These are phyloP conservation scores for Strobilomyces dryophilus DNA, from an alignment of 768 basidiomycete genomes.

Conservation along the genomic window DNA sequence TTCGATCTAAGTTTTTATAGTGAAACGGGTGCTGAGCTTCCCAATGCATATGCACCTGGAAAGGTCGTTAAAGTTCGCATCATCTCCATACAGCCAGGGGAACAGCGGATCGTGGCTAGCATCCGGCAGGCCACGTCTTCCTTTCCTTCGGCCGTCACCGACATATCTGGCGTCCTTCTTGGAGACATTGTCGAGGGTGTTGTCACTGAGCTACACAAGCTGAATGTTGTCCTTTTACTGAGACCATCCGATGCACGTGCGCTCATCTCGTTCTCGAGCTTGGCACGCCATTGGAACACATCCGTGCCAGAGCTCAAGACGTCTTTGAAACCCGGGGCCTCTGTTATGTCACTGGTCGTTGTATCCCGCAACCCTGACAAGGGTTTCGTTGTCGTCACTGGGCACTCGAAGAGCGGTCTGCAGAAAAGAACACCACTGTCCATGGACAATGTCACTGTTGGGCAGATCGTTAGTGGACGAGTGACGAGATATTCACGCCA, in stretches of 20 bases:
- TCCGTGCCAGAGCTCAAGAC: conserved; percentile 62
- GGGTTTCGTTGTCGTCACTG: conserved; percentile 81
- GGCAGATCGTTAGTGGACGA: conserved; percentile 78
- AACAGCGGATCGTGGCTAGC: conserved; percentile 72
- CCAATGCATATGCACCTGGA: conserved; percentile 69
- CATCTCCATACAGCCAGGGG: conserved; percentile 53
- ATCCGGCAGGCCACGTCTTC: conserved; percentile 71
- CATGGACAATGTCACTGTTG: conserved; percentile 62
- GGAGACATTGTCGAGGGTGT: conserved; percentile 68
- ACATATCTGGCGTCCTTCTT: conserved; percentile 73
- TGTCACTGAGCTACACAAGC: conserved; percentile 79
- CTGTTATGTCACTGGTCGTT: conserved; percentile 76
- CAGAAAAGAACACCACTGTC: conserved; percentile 50
- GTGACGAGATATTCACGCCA: conserved; percentile 68
- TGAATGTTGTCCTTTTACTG: conserved; percentile 74
- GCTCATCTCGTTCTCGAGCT: conserved; percentile 80
- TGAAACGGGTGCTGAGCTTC: conserved; percentile 57
- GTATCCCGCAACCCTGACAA: conserved; percentile 85
- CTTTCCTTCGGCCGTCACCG: conserved; percentile 45
- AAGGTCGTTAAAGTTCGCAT: conserved; percentile 85
- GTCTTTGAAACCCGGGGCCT: conserved; percentile 63
- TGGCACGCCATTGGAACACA: conserved; percentile 75
- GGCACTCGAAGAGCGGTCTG: conserved; percentile 55
- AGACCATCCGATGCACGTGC: conserved; percentile 68
- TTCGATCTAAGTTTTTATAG: conserved; percentile 36